These are phyloP conservation scores for Metarhizium sp. DNA, from an alignment of 2,329 filamentous ascomycete species.

Conservation along the genomic window DNA sequence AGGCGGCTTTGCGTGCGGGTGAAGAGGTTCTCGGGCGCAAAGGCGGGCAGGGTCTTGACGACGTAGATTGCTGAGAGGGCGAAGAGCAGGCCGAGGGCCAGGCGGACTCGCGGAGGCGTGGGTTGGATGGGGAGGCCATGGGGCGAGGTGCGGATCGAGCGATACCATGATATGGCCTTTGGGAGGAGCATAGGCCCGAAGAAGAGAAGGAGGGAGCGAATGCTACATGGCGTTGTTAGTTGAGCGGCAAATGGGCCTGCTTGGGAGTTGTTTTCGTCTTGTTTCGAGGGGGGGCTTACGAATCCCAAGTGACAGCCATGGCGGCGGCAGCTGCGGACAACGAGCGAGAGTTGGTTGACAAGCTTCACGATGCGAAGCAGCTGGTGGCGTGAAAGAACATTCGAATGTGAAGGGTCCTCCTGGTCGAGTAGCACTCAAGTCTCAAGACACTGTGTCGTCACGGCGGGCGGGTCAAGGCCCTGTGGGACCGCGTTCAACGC, in stretches of 20 bases:
- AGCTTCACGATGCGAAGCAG: neutral
- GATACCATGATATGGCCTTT: slow-evolving; percentile 55
- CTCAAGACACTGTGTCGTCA: neutral
- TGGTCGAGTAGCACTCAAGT: no score
- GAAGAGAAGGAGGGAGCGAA: slow-evolving; percentile 48
- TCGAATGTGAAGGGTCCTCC: neutral
- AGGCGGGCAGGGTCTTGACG: slow-evolving; percentile 54
- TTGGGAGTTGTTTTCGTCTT: neutral
- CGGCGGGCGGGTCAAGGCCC: neutral
- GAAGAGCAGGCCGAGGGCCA: slow-evolving; percentile 53
- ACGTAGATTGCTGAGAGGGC: slow-evolving; percentile 34
- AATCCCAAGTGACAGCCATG: slow-evolving; percentile 11
- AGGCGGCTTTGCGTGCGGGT: slow-evolving; percentile 66
- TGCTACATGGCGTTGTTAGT: slow-evolving; percentile 22
- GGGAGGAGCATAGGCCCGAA: slow-evolving; percentile 66
- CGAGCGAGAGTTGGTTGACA: neutral
- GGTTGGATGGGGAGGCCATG: slow-evolving; percentile 43
- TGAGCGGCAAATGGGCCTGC: neutral
- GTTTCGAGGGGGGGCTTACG: neutral
- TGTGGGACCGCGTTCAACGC: no score
- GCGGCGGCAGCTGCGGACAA: neutral
- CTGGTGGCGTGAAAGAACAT: neutral
- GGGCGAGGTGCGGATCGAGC: slow-evolving; percentile 38
- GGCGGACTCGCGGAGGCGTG: slow-evolving; percentile 40
- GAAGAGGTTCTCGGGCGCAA: slow-evolving; percentile 78